Evolutionary conservation across 768 basidiomycete species (phyloP), one percentile per base, ranked within the genome.

Genomic region (Agrocybe praecox): DNA sequence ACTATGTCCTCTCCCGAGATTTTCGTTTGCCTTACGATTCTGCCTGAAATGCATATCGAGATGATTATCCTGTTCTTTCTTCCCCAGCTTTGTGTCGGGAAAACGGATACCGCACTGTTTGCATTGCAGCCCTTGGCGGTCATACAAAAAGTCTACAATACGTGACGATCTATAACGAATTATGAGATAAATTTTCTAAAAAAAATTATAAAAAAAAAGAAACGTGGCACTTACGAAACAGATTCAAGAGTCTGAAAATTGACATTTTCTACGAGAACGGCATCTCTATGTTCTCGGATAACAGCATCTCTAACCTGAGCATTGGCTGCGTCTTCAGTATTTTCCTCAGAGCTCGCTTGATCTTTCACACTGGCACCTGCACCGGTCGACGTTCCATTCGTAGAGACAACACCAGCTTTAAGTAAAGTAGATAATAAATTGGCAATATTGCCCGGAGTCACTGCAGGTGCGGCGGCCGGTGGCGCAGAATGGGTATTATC

Each of bases 11-110:
- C 96, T 82, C 0, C 92, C 94, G 17, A 84, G 73, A 42, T 86
- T 87, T 69, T 90, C 88, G 65, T 79, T 86, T 23, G 88, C 86
- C 70, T 90, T 91, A 57, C 89, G 84, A 67, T 98, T 98, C 69
- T 96, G 90, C 69, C 88, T 82, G 75, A 97, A 98, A 72, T 99
- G 96, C 89, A 92, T 90, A 70, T 99, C 96, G 65, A 98, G 80
- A 68, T 99, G 97, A 56, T 88, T 85, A 64, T 96, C 85, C 79
- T 95, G 81, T 36, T 75, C 79, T 68, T 86, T 88, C 75, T 88
- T 92, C 58, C 92, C 94, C 52, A 77, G 65, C 23, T 74, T 68
- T 26, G 83, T 85, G 63, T 92, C 91, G 47, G 89, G 76, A 72
- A 96, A 96, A 44, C 96, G 88, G 52, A 92, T 74, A 17, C 90